phyloP scores from a whole-genome alignment of 208 protist genomes.

The Vickermania spadyakhi region DNA sequence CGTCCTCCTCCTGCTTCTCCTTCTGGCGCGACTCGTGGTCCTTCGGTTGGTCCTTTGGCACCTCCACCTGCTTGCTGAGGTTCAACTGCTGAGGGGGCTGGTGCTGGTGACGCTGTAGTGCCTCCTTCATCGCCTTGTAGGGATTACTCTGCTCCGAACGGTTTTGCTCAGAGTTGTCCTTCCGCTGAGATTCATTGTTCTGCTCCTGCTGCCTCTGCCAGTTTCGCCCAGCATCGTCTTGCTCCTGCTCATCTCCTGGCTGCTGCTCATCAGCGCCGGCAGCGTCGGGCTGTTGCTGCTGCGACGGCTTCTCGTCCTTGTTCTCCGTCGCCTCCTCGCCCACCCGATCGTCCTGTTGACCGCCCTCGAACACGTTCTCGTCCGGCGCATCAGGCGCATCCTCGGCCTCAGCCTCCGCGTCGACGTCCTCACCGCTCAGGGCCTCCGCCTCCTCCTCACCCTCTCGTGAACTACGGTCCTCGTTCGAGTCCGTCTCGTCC shows the following conservation, averaged over 20 bases:
- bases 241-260: conserved; percentile 60
- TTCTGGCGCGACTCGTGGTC: conserved; percentile 24
- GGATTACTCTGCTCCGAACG: conserved; percentile 61
- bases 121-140: conserved; percentile 83
- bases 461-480: conserved; percentile 18
- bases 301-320: conserved; percentile 38
- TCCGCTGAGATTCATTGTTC: conserved; percentile 51
- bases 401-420: conserved; percentile 21
- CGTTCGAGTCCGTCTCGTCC: conserved; percentile 12
- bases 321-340: conserved; percentile 70
- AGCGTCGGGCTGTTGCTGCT: conserved; percentile 35
- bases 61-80: conserved; percentile 63
- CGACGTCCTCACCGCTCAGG: conserved; percentile 15
- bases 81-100: conserved; percentile 67
- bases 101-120: conserved; percentile 70
- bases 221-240: conserved; percentile 72
- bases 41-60: conserved; percentile 45
- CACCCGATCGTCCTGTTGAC: conserved; percentile 73
- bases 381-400: conserved; percentile 38
- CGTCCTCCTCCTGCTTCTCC: conserved; percentile 26
- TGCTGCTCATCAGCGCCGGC: conserved; percentile 59
- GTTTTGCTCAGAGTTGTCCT: conserved; percentile 69
- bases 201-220: conserved; percentile 74
- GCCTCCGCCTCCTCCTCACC: conserved; percentile 27
- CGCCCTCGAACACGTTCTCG: conserved; percentile 73